Conservation (phyloP, 2,329 filamentous ascomycete genomes). For the Magnaporthiopsis poae region DNA sequence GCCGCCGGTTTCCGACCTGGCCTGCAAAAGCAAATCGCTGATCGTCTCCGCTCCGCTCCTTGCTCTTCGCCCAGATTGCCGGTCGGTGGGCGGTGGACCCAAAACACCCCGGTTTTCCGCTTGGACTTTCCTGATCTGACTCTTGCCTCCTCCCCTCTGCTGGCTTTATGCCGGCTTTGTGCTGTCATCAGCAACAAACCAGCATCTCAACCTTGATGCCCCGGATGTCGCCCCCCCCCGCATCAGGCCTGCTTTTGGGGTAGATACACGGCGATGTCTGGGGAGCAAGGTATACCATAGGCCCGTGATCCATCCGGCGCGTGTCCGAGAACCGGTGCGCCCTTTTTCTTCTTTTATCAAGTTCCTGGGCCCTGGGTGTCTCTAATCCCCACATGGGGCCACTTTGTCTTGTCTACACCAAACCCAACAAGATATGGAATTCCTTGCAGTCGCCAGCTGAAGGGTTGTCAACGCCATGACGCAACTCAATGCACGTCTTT, state of each 20-base stretch:
- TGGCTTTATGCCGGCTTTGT: not conserved
- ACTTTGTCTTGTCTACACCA: not conserved
- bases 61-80: too few relatives aligned
- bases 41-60: not conserved
- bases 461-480: not conserved
- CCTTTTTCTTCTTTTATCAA: not conserved
- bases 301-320: not conserved
- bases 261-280: not conserved
- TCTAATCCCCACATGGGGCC: not conserved
- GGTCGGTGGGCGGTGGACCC: too few relatives aligned
- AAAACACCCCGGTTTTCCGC: not conserved
- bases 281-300: not conserved
- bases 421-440: too few relatives aligned
- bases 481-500: not conserved
- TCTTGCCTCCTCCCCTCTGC: not conserved
- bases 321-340: not conserved
- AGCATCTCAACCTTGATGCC: not conserved
- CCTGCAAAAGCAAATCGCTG: not conserved
- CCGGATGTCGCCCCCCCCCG: not conserved
- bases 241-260: not conserved
- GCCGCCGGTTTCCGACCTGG: not conserved
- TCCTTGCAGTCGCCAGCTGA: not conserved
- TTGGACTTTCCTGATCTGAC: slow-evolving; percentile 1
- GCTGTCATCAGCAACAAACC: not conserved
- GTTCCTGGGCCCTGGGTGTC: not conserved